Evolutionary conservation across 148 eudicot species (phyloP).

Genomic region (Rhododendron simsii): DNA sequence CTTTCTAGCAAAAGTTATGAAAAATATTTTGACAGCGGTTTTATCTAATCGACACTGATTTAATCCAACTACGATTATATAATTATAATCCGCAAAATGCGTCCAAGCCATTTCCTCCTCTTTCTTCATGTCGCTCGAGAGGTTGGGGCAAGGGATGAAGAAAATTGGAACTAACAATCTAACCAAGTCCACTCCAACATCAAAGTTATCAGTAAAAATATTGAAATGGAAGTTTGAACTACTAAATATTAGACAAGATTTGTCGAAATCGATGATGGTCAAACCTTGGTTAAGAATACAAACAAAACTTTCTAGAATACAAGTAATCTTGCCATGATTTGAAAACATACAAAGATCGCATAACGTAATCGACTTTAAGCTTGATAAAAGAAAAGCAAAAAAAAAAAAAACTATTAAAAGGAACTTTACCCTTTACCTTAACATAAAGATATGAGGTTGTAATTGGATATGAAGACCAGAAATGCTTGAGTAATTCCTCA

Average conservation of each 20-base stretch:
- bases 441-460: constrained; percentile 57
- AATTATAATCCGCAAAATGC: background rate
- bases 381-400: background rate
- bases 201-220: background rate
- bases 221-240: background rate
- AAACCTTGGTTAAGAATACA: background rate
- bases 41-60: background rate
- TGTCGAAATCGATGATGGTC: background rate
- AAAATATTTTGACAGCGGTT: background rate
- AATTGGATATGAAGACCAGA: constrained; percentile 96
- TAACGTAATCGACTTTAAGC: background rate
- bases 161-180: too few relatives aligned
- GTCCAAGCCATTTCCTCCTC: background rate
- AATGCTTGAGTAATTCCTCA: constrained; percentile 93
- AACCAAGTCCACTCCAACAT: background rate
- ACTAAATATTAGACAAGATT: background rate
- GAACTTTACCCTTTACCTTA: constrained; percentile 48
- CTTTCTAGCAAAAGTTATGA: background rate
- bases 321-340: background rate
- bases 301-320: background rate
- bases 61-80: background rate
- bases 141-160: background rate
- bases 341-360: background rate
- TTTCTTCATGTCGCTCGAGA: background rate
- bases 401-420: background rate